These are phyloP conservation scores for Cytospora leucostoma DNA, from an alignment of 2,329 filamentous ascomycete species.

Conservation along the genomic window DNA sequence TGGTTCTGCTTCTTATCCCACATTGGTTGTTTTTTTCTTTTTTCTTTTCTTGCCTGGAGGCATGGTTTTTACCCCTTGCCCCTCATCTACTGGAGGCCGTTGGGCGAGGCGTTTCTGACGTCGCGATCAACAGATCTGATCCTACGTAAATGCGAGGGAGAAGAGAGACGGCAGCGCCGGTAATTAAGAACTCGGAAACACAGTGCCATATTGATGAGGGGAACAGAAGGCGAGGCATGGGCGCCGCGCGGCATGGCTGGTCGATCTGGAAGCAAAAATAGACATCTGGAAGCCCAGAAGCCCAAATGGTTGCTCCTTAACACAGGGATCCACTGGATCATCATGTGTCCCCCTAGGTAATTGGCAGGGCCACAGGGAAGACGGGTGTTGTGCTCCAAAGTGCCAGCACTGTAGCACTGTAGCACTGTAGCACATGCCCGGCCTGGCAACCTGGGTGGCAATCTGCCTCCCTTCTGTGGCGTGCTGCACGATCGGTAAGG, in stretches of 20 bases:
- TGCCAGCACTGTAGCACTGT: background rate
- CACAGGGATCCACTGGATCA: constrained; percentile 10
- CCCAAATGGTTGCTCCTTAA: constrained; percentile 20
- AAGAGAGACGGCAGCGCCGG: constrained; percentile 25
- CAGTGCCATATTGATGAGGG: constrained; percentile 14
- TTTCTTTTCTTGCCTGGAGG: background rate
- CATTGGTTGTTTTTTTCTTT: too few relatives aligned
- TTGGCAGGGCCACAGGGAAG: background rate
- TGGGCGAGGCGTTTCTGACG: constrained; percentile 10
- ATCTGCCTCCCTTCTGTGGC: background rate
- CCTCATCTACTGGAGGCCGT: constrained; percentile 10
- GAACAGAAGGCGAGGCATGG: background rate
- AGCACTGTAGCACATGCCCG: constrained; percentile 1
- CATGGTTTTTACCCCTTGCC: background rate
- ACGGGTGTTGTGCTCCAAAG: background rate
- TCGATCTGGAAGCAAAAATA: constrained; percentile 22
- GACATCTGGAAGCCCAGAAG: background rate
- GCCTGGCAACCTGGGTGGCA: background rate
- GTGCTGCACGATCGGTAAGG: constrained; percentile 16
- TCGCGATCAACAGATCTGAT: background rate
- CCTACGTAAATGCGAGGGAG: constrained; percentile 1
- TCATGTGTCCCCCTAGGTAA: background rate
- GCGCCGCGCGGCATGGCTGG: constrained; percentile 18
- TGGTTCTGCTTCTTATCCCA: background rate
- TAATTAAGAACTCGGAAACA: constrained; percentile 25